Percentiles rank a stretch among this genome's conserved stretches.
Conservation (phyloP, 495 filamentous ascomycete genomes). For the Hypoxylon fragiforme region DNA sequence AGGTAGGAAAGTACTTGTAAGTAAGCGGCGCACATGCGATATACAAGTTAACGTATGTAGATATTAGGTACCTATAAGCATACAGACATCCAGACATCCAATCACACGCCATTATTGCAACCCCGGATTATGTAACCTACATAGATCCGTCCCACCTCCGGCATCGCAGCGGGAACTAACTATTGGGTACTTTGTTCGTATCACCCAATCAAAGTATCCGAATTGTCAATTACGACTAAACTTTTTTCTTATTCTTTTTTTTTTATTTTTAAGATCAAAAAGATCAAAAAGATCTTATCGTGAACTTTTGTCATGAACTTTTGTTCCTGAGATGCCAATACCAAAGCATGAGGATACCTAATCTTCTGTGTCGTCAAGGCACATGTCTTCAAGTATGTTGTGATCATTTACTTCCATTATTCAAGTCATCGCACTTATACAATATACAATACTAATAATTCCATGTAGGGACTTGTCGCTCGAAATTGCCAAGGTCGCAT, state of each 20-base stretch:
- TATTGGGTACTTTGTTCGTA: slow-evolving; percentile 8
- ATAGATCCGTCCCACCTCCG: slow-evolving; percentile 22
- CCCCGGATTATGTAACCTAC: slow-evolving; percentile 18
- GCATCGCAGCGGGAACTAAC: slow-evolving; percentile 31
- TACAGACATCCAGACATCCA: too few relatives aligned
- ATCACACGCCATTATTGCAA: slow-evolving; percentile 21
- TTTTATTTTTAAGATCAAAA: slow-evolving; percentile 2
- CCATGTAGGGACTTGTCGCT: slow-evolving; percentile 26
- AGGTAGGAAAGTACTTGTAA: too few relatives aligned
- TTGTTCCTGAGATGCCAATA: slow-evolving; percentile 28
- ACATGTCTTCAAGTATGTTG: slow-evolving; percentile 32
- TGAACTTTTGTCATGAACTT: slow-evolving; percentile 6
- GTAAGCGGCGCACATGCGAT: too few relatives aligned
- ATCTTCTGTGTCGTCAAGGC: slow-evolving; percentile 34
- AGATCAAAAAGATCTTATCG: too few relatives aligned
- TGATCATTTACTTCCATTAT: not conserved
- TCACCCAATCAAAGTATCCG: slow-evolving; percentile 18
- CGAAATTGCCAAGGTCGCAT: slow-evolving; percentile 26
- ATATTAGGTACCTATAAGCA: too few relatives aligned
- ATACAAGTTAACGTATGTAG: too few relatives aligned
- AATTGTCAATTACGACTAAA: slow-evolving; percentile 24
- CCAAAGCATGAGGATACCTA: slow-evolving; percentile 36
- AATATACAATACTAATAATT: not conserved
- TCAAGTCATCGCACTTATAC: not conserved
- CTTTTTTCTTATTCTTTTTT: slow-evolving; percentile 15